Conservation (phyloP, 2,329 filamentous ascomycete species). For the Fusarium euwallaceae region DNA sequence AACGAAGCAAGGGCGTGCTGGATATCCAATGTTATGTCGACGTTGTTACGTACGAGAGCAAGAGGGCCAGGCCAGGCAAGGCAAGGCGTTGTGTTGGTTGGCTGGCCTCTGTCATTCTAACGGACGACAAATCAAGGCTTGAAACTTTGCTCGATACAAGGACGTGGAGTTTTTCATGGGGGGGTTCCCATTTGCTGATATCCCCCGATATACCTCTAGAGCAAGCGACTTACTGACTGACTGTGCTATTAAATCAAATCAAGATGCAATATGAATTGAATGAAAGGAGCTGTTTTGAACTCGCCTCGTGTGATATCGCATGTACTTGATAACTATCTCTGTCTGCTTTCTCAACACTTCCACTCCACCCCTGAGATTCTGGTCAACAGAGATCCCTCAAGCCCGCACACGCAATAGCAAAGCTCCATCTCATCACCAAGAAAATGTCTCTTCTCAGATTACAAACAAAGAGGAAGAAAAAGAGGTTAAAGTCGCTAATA, state of each 20-base stretch:
- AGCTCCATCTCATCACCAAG: slow-evolving; percentile 16
- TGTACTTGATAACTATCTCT: not conserved
- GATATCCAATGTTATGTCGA: slow-evolving; percentile 29
- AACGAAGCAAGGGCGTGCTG: slow-evolving; percentile 37
- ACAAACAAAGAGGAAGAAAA: slow-evolving; percentile 30
- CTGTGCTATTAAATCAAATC: slow-evolving; percentile 3
- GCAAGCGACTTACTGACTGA: slow-evolving; percentile 40
- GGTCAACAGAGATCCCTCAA: slow-evolving; percentile 16
- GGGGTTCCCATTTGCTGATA: slow-evolving; percentile 28
- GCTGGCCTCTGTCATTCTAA: slow-evolving; percentile 13
- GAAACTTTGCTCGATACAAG: slow-evolving; percentile 22
- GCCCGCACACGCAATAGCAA: not conserved
- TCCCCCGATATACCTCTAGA: slow-evolving; percentile 46
- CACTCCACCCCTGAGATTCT: slow-evolving; percentile 1
- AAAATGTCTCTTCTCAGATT: slow-evolving; percentile 26
- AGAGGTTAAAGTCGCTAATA: slow-evolving; percentile 42
- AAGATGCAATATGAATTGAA: not conserved
- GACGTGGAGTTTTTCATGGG: slow-evolving; percentile 38
- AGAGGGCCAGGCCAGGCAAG: not conserved
- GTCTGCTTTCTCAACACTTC: not conserved
- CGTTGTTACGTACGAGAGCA: slow-evolving; percentile 18
- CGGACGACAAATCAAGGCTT: slow-evolving; percentile 7
- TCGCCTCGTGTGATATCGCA: not conserved
- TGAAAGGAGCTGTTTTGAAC: not conserved
- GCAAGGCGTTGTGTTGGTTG: not conserved